Base-by-base conservation (phyloP, 495 filamentous ascomycete genomes). In the Pyrenula aspistea region DNA sequence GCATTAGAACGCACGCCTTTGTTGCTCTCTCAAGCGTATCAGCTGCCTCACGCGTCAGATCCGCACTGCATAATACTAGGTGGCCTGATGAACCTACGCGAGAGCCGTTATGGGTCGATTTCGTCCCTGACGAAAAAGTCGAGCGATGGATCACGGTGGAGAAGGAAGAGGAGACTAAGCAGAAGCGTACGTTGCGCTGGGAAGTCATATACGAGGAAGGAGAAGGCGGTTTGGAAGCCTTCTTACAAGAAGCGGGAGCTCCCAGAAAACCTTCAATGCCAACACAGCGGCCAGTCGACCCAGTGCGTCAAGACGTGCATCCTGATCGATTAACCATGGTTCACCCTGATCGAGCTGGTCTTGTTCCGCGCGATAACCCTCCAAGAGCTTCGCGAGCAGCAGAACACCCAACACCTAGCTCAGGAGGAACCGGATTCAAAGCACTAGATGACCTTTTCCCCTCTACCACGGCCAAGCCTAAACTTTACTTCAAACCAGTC, bases 21-120 rank as follows among this genome's bases (percentile, higher is more conserved):
- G 85, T 85, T 25, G 68, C 74, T 19, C 94, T 98, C 62, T 68
- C 70, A 22, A 82, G 70, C 55, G 68, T 84, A 25, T 71, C 83
- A 1, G 83, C 86, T 2, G 93, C 93, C 12, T 83, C 86, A 3
- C 79, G 91, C 11, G 91, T 88, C 19, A 85, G 93, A 25, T 79
- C 82, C 0, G 78, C 80, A 10, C 70, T 98, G 4, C 93, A 98
- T 65, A 79, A 78, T 48, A 78, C 77, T 2, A 75, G 89, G 47
- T 98, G 90, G 89, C 93, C 93, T 1, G 81, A 88, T 47, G 93
- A 97, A 68, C 81, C 84, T 53, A 86, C 85, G 51, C 81, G 93
- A 47, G 92, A 93, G 67, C 79, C 79, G 1, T 79, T 98, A 2
- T 95, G 86, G 80, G 88, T 86, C 2, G 93, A 98, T 61, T 98